Evolutionary conservation across 2,329 filamentous ascomycete genomes (phyloP).

Genomic region (Incumbomyces lentus): DNA sequence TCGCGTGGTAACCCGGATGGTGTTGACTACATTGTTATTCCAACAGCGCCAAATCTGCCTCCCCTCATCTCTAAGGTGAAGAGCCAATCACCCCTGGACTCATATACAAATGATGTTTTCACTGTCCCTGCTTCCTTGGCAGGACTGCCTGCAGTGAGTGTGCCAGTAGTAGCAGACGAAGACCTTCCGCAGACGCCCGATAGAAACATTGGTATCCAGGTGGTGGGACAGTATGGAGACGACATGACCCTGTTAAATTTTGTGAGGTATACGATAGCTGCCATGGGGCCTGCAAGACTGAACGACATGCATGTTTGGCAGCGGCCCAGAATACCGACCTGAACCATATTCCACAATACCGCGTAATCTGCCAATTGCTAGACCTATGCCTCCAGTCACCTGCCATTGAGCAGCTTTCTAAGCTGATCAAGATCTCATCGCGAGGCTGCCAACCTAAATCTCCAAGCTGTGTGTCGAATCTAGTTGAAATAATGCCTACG

Average conservation of each 20-base stretch:
- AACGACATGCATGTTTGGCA: neutral
- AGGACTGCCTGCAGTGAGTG: constrained; percentile 75
- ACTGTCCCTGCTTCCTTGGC: constrained; percentile 91
- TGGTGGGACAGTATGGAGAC: constrained; percentile 39
- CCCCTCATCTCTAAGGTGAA: constrained; percentile 52
- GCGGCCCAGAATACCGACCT: too few species aligned
- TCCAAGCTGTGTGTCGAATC: too few species aligned
- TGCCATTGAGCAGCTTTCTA: too few species aligned
- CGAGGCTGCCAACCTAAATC: too few species aligned
- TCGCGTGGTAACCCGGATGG: constrained; percentile 28
- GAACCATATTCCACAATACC: too few species aligned
- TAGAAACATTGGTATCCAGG: constrained; percentile 32
- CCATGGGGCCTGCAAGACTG: neutral
- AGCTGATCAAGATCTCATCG: too few species aligned
- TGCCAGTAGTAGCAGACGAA: constrained; percentile 46
- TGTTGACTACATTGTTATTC: constrained; percentile 79
- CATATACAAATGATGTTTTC: constrained; percentile 88
- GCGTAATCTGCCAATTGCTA: too few species aligned
- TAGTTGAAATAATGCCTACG: too few species aligned
- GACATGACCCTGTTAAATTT: constrained; percentile 24
- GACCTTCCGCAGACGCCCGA: constrained; percentile 14
- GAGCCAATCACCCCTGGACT: constrained; percentile 46
- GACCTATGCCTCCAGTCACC: too few species aligned
- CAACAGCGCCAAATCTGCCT: constrained; percentile 70
- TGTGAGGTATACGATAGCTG: constrained; percentile 1